Conservation (phyloP, 176 grass and related monocot species). For the Eleusine indica region DNA sequence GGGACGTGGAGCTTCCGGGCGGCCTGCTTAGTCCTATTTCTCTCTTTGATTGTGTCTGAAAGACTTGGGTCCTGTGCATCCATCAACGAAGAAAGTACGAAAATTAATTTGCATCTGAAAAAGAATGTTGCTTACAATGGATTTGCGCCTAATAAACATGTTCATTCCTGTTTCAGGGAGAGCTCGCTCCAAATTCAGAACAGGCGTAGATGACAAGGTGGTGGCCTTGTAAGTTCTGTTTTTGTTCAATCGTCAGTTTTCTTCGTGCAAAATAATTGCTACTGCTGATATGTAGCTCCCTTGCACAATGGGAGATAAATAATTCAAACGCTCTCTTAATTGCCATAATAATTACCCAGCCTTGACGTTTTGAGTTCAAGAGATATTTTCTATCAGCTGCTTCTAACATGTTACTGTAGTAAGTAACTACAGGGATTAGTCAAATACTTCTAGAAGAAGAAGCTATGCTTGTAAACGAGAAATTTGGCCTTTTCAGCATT, state of each 20-base stretch:
- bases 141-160: conserved; percentile 22
- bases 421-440: not conserved
- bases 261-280: conserved; percentile 7
- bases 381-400: not conserved
- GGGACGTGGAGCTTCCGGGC: conserved; percentile 13
- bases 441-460: conserved; percentile 27
- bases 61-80: conserved; percentile 40
- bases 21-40: conserved; percentile 14
- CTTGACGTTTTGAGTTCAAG: not conserved
- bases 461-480: conserved; percentile 22
- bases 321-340: not conserved
- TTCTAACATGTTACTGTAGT: not conserved
- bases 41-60: conserved; percentile 20
- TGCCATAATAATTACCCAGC: not conserved
- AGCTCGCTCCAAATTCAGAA: conserved; percentile 33
- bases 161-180: conserved; percentile 34
- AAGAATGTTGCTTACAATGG: not conserved
- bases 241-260: conserved; percentile 15
- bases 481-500: not conserved
- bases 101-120: not conserved
- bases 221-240: conserved; percentile 54
- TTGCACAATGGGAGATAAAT: not conserved
- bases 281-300: not conserved
- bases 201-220: conserved; percentile 31
- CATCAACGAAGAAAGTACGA: conserved; percentile 41